Conservation (phyloP, 805 yeast species). For the Wickerhamomyces sydowiorum region DNA sequence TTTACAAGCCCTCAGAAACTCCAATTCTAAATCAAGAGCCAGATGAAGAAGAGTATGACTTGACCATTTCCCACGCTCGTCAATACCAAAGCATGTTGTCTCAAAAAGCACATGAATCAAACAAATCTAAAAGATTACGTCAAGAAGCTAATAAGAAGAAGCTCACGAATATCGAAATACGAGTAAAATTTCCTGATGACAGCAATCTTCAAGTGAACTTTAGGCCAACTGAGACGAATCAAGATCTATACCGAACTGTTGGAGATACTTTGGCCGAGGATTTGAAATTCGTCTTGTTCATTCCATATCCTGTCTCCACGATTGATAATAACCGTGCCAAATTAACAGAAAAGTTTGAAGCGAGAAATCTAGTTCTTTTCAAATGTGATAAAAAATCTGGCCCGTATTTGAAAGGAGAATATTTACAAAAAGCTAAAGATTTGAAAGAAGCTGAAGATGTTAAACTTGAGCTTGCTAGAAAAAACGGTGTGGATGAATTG, state of each 20-base stretch:
- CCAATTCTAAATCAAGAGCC: constrained; percentile 17
- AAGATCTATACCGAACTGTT: constrained; percentile 25
- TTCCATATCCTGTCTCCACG: constrained; percentile 40
- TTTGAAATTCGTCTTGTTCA: constrained; percentile 31
- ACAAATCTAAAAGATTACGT: constrained; percentile 32
- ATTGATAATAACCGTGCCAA: constrained; percentile 25
- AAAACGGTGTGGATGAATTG: constrained; percentile 2
- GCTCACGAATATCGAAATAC: constrained; percentile 28
- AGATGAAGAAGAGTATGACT: constrained; percentile 35
- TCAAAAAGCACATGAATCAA: constrained; percentile 34
- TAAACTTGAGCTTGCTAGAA: constrained; percentile 10
- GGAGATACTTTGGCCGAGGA: constrained; percentile 24
- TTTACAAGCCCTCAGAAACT: constrained; percentile 13
- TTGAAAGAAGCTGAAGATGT: constrained; percentile 26
- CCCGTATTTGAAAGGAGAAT: constrained; percentile 24
- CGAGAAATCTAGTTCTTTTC: constrained; percentile 39
- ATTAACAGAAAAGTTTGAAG: constrained; percentile 35
- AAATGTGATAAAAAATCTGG: constrained; percentile 14
- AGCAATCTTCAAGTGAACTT: constrained; percentile 46
- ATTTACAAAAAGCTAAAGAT: constrained; percentile 26
- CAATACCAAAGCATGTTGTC: constrained; percentile 45
- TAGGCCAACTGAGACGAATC: constrained; percentile 34
- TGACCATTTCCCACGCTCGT: constrained; percentile 47
- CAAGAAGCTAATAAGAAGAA: constrained; percentile 21
- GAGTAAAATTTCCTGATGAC: constrained; percentile 57